Evolutionary conservation across 768 basidiomycete species (phyloP).

Genomic region (Tephrocybe sp.): DNA sequence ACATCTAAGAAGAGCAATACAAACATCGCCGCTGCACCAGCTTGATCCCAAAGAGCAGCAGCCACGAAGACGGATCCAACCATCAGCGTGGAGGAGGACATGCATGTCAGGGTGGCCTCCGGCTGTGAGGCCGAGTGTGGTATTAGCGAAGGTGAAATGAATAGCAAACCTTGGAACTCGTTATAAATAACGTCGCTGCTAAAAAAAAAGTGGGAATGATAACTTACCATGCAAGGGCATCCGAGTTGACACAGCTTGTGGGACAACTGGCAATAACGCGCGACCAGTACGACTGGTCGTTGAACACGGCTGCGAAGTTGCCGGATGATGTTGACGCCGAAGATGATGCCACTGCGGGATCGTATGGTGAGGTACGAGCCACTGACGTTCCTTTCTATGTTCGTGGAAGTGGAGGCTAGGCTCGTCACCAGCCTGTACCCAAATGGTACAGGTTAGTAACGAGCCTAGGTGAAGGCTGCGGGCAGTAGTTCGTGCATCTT

Average conservation of each 20-base stretch:
- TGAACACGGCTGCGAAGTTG: constrained; percentile 66
- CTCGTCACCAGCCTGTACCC: too few species aligned
- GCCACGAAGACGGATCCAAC: constrained; percentile 90
- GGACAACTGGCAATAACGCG: constrained; percentile 87
- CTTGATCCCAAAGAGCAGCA: constrained; percentile 74
- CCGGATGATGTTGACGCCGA: constrained; percentile 87
- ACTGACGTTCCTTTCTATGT: constrained; percentile 78
- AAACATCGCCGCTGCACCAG: constrained; percentile 78
- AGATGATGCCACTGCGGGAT: constrained; percentile 75
- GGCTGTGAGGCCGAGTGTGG: constrained; percentile 84
- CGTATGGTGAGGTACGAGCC: constrained; percentile 86
- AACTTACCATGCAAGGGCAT: constrained; percentile 78
- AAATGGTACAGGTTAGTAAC: too few species aligned
- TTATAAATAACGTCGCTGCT: not conserved
- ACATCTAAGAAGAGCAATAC: constrained; percentile 86
- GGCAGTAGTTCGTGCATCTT: constrained; percentile 81
- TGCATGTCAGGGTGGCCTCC: constrained; percentile 59
- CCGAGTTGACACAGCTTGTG: constrained; percentile 80
- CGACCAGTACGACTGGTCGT: constrained; percentile 86
- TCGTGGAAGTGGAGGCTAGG: constrained; percentile 46
- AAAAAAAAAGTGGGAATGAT: not conserved
- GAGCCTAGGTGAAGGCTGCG: too few species aligned
- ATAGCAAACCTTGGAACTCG: constrained; percentile 67
- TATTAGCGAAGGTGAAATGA: constrained; percentile 84
- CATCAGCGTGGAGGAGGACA: constrained; percentile 53